Conservation (phyloP, 208 protist genomes). For the Phytomonas francai region DNA sequence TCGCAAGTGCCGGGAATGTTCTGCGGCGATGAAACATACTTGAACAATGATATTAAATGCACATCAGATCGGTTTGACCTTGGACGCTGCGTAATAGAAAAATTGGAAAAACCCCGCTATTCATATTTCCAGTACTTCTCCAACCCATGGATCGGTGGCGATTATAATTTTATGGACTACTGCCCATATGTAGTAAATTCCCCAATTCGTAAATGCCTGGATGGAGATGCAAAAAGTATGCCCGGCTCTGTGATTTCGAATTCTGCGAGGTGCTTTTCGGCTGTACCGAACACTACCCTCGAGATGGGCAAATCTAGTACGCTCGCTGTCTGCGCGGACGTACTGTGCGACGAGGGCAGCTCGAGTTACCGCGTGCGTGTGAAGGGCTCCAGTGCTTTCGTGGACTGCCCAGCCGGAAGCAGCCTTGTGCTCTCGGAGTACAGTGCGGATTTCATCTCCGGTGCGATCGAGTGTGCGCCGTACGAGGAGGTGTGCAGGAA, state of each 20-base stretch:
- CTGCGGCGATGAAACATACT: constrained; percentile 10
- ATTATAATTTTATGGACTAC: constrained; percentile 27
- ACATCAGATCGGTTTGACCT: constrained; percentile 18
- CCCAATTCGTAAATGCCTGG: constrained; percentile 15
- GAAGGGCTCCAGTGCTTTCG: constrained; percentile 6
- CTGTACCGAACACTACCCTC: neutral
- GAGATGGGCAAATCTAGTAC: neutral
- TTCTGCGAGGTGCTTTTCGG: constrained; percentile 13
- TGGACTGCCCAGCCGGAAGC: constrained; percentile 8
- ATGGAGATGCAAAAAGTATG: neutral
- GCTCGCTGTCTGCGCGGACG: constrained; percentile 15
- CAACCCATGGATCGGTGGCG: constrained; percentile 13
- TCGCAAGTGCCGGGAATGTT: constrained; percentile 45
- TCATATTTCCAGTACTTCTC: constrained; percentile 36
- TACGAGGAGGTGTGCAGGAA: constrained; percentile 30
- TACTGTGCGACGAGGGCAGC: constrained; percentile 11
- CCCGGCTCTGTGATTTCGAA: constrained; percentile 13
- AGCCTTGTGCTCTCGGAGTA: constrained; percentile 2
- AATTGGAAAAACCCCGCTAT: constrained; percentile 4
- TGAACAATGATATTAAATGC: constrained; percentile 12
- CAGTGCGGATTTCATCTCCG: constrained; percentile 11
- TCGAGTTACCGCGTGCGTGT: constrained; percentile 13
- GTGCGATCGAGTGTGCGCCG: constrained; percentile 26
- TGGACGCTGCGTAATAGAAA: constrained; percentile 18
- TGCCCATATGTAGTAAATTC: constrained; percentile 25